Evolutionary conservation across 805 yeast species (phyloP).

Genomic region (Debaryomyces prosopidis): DNA sequence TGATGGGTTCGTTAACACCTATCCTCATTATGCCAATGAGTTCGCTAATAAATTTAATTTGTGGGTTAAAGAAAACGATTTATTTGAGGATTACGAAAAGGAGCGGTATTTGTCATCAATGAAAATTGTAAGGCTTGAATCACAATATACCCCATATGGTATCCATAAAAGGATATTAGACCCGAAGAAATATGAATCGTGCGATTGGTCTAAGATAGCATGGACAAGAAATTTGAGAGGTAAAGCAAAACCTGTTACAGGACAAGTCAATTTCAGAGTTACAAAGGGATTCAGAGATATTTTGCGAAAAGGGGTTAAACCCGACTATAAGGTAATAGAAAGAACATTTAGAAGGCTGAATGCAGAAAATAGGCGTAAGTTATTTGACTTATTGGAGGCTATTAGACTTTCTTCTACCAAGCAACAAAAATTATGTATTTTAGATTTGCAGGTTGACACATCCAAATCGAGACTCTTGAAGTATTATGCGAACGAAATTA

Average conservation of each 20-base stretch:
- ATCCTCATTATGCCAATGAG: constrained; percentile 29
- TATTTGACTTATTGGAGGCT: constrained; percentile 22
- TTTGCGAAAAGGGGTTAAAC: constrained; percentile 34
- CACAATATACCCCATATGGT: constrained; percentile 28
- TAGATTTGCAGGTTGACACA: constrained; percentile 15
- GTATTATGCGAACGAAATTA: constrained; percentile 13
- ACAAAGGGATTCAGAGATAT: constrained; percentile 33
- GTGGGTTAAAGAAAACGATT: constrained; percentile 12
- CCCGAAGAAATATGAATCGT: constrained; percentile 23
- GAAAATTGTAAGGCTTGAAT: constrained; percentile 18
- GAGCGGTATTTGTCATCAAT: constrained; percentile 12
- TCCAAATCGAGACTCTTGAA: constrained; percentile 14
- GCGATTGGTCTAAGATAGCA: constrained; percentile 22
- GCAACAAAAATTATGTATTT: constrained; percentile 16
- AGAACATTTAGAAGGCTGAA: constrained; percentile 31
- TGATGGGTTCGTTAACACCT: constrained; percentile 32
- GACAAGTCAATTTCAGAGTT: constrained; percentile 30
- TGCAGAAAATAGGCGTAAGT: constrained; percentile 18
- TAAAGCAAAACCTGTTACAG: constrained; percentile 12
- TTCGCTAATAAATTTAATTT: constrained; percentile 16
- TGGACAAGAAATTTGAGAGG: constrained; percentile 15
- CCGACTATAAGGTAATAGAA: constrained; percentile 32
- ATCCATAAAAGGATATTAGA: constrained; percentile 13
- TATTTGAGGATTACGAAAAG: constrained; percentile 12
- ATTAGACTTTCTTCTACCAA: constrained; percentile 12